Evolutionary conservation across 2,329 filamentous ascomycete species (phyloP).

Genomic region (Hymenoscyphus occultus): DNA sequence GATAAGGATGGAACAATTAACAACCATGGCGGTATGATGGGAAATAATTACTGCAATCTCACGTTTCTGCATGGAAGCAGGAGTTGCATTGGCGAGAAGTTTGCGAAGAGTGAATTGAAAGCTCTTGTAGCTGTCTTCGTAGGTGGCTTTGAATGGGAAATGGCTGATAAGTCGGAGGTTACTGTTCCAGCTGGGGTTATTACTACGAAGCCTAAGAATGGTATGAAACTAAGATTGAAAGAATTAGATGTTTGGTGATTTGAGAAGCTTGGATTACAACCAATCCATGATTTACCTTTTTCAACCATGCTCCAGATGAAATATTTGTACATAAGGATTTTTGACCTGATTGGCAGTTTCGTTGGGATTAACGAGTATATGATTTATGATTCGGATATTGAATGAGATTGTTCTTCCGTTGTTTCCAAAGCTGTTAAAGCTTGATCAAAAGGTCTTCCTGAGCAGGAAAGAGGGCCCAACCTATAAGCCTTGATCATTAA

Average conservation of each 20-base stretch:
- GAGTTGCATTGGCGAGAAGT: slow-evolving; percentile 78
- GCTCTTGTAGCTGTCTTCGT: slow-evolving; percentile 56
- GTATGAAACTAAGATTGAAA: slow-evolving; percentile 28
- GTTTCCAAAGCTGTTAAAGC: too few species aligned
- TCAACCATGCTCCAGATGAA: too few species aligned
- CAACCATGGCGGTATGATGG: slow-evolving; percentile 51
- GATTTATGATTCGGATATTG: too few species aligned
- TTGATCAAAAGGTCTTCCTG: too few species aligned
- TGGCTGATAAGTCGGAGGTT: slow-evolving; percentile 25
- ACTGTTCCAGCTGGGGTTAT: slow-evolving; percentile 26
- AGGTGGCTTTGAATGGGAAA: slow-evolving; percentile 24
- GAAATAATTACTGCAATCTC: slow-evolving; percentile 68
- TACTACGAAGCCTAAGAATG: slow-evolving; percentile 30
- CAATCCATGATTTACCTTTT: too few species aligned
- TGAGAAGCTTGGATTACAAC: not conserved
- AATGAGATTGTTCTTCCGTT: too few species aligned
- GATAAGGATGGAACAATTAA: slow-evolving; percentile 23
- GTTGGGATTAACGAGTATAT: too few species aligned
- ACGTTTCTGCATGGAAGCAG: slow-evolving; percentile 84
- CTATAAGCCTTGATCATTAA: too few species aligned
- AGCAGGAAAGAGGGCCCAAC: too few species aligned
- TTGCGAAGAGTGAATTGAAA: slow-evolving; percentile 80
- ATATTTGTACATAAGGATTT: too few species aligned
- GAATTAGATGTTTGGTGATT: slow-evolving; percentile 25
- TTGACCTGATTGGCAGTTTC: too few species aligned